A percentile compares a stretch with the other conserved stretches of the same genome.
Evolutionary conservation across 139 green algal genomes (phyloP).

Genomic region (Eudorina sp.): DNA sequence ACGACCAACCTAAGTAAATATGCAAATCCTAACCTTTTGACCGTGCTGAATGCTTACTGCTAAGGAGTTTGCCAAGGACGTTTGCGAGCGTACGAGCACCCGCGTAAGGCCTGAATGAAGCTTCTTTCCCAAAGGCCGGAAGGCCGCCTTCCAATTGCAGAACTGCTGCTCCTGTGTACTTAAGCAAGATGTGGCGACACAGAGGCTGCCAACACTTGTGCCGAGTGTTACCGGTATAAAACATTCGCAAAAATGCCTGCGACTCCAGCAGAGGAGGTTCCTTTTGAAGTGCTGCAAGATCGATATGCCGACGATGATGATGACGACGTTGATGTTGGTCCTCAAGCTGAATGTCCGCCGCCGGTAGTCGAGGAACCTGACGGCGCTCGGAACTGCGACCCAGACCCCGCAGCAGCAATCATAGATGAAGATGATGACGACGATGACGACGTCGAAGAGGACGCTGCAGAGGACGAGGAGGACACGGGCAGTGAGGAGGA

Average conservation of each 20-base stretch:
- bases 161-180: too few species aligned
- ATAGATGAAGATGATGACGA: constrained; percentile 45
- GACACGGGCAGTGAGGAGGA: constrained; percentile 72
- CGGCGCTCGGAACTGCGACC: neutral
- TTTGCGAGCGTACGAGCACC: too few species aligned
- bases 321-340: neutral
- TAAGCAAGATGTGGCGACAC: too few species aligned
- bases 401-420: constrained; percentile 17
- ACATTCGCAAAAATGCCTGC: constrained; percentile 3
- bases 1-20: neutral
- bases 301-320: constrained; percentile 49
- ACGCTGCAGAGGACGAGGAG: constrained; percentile 64
- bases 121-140: too few species aligned
- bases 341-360: neutral
- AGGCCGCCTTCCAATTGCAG: too few species aligned
- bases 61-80: too few species aligned
- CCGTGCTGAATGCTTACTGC: too few species aligned
- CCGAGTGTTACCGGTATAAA: too few species aligned
- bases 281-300: constrained; percentile 34
- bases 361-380: neutral
- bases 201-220: too few species aligned
- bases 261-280: constrained; percentile 9
- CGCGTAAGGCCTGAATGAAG: too few species aligned
- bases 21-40: neutral
- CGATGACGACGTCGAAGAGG: constrained; percentile 29